Evolutionary conservation across 305 asterid species (phyloP).

Genomic region (Fraxinus sp.): DNA sequence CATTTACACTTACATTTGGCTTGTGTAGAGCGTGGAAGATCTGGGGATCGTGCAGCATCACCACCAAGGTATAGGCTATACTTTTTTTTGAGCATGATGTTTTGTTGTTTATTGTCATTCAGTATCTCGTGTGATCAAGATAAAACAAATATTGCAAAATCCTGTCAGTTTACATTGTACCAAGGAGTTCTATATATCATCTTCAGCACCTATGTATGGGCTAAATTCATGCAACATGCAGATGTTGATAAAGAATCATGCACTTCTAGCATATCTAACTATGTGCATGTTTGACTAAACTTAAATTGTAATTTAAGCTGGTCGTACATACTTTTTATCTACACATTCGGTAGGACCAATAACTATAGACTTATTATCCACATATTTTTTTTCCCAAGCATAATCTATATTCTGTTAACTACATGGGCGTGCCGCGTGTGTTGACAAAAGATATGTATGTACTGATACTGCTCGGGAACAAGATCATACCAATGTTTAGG

Average conservation of each 20-base stretch:
- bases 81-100: constrained; percentile 7
- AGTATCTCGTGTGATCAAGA: background rate
- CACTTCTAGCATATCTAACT: background rate
- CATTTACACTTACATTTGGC: constrained; percentile 22
- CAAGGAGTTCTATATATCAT: background rate
- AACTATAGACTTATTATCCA: background rate
- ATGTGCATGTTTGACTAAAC: background rate
- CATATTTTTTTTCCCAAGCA: background rate
- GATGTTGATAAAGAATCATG: background rate
- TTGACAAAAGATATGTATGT: background rate
- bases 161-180: background rate
- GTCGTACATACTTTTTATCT: no score
- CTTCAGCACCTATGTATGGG: background rate
- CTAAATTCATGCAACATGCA: background rate
- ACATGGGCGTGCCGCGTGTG: background rate
- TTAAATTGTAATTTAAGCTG: background rate
- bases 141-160: background rate
- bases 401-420: background rate
- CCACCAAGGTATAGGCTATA: constrained; percentile 53
- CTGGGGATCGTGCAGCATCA: constrained; percentile 46
- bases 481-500: background rate
- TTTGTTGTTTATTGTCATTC: background rate
- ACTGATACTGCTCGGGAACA: background rate
- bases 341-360: background rate
- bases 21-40: constrained; percentile 44